Evolutionary conservation across 164 flowering plant species (phyloP), one percentile per base, ranked within the genome.

Genomic region (Piper longum): DNA sequence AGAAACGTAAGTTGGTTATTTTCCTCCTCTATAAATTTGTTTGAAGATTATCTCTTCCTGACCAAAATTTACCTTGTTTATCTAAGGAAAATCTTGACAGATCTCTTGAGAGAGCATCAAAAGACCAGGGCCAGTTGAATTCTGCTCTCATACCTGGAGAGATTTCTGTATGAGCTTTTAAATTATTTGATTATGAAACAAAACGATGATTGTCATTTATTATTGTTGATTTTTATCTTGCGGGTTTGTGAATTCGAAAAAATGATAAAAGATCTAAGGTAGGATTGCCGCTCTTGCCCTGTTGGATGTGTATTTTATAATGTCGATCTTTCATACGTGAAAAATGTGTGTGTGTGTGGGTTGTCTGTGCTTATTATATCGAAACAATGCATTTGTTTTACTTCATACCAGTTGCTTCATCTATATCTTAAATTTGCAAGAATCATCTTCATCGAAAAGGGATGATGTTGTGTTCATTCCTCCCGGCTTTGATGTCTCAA

Each of bases 381-480:
- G 0, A 48, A 48, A 9, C 12, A 9, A 48, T 48, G 52, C 52
- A 26, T 26, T 26, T 26, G 2, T 59, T 4, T 59, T 5, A 14
- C 7, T 36, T 60, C 62, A 14, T 60, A 41, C 51, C 42, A 0
- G 48, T 60, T 48, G 26, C n/a, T 16, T 36, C 6, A 26, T 41
- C 63, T 64, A 43, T 41, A 17, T 17, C 44, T 63, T 3, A 43
- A 16, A 41, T 60, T 74, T 79, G 83, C 90, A 92, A 96, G 93
- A 82, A 62, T 60, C 56, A 64, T 66, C 82, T 26, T 19, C 62
- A 12, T 74, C 89, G 1, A 74, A 71, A 7, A 88, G 93, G 93
- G 84, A 85, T 62, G 96, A 89, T 73, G 78, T 88, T 41, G 91
- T 92, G 39, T 89, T 92, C 71, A 77, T 92, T 39, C 98, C 96